These are phyloP conservation scores for Pseudocohnilembus persalinus DNA, from an alignment of 169 alveolate genomes.

Conservation along the genomic window DNA sequence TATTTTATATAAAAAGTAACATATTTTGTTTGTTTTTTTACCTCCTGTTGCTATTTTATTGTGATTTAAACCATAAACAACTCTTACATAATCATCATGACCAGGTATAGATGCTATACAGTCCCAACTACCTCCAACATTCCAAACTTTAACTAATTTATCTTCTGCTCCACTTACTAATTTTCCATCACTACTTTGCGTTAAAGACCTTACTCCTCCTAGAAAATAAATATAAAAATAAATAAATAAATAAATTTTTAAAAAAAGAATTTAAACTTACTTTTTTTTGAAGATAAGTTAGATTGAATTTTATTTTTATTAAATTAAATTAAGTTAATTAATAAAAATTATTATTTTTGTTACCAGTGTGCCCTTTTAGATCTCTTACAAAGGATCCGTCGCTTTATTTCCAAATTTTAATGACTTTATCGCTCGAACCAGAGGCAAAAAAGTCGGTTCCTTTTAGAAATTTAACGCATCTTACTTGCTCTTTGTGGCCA, in stretches of 20 bases:
- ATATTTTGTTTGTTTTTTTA: not conserved
- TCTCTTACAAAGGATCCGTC: slow-evolving; percentile 5
- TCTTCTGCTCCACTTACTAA: slow-evolving; percentile 23
- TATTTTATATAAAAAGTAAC: not conserved
- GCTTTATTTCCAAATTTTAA: slow-evolving; percentile 16
- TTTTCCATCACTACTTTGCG: slow-evolving; percentile 9
- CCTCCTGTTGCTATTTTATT: slow-evolving; percentile 27
- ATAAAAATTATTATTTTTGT: no score
- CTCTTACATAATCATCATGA: slow-evolving; percentile 28
- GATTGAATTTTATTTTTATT: no score
- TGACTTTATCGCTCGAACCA: slow-evolving; percentile 14
- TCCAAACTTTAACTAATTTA: slow-evolving; percentile 28
- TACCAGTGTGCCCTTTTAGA: slow-evolving; percentile 12
- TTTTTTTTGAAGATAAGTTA: no score
- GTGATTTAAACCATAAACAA: not conserved
- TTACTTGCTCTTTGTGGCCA: slow-evolving; percentile 22
- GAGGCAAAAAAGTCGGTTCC: slow-evolving; percentile 8
- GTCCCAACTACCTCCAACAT: slow-evolving; percentile 8
- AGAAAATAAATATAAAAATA: no score
- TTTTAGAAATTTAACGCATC: not conserved
- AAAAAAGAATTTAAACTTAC: no score
- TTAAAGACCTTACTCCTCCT: slow-evolving; percentile 23
- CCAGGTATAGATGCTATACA: slow-evolving; percentile 6
- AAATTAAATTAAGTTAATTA: no score
- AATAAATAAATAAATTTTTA: no score